These are phyloP conservation scores for Paramecium primaurelia DNA, from an alignment of 73 alveolate species.

Conservation along the genomic window DNA sequence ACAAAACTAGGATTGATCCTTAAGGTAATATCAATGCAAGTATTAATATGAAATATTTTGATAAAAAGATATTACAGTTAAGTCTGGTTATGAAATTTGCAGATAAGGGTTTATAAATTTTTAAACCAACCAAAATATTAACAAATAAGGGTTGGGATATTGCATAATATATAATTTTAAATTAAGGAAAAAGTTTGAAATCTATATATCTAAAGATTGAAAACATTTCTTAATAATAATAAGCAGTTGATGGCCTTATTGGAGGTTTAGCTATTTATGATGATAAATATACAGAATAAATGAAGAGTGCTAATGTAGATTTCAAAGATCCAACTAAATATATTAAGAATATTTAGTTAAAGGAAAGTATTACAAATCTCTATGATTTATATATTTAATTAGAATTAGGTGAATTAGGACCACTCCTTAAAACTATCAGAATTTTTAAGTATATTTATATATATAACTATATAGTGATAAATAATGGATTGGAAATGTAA, in stretches of 20 bases:
- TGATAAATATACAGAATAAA: neutral
- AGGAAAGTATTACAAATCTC: neutral
- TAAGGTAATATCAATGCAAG: neutral
- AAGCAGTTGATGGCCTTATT: neutral
- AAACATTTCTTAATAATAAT: neutral
- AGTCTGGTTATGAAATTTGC: neutral
- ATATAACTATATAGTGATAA: neutral
- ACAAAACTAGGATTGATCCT: neutral
- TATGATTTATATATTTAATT: constrained; percentile 41
- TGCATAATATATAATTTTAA: neutral
- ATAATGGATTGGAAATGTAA: constrained; percentile 23
- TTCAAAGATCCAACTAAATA: constrained; percentile 35
- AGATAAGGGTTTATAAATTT: neutral
- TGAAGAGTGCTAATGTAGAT: neutral
- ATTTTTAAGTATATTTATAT: neutral
- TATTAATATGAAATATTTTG: constrained; percentile 12
- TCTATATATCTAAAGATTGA: neutral
- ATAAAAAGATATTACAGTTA: neutral
- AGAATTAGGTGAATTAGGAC: neutral
- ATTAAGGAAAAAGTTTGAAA: neutral
- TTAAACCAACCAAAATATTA: neutral
- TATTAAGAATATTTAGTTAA: constrained; percentile 13
- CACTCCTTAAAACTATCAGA: neutral
- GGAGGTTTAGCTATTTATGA: constrained; percentile 34
- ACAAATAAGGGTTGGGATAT: constrained; percentile 39